phyloP scores from a whole-genome alignment of 495 filamentous ascomycete species.

The Hyphodiscus hymeniophilus region DNA sequence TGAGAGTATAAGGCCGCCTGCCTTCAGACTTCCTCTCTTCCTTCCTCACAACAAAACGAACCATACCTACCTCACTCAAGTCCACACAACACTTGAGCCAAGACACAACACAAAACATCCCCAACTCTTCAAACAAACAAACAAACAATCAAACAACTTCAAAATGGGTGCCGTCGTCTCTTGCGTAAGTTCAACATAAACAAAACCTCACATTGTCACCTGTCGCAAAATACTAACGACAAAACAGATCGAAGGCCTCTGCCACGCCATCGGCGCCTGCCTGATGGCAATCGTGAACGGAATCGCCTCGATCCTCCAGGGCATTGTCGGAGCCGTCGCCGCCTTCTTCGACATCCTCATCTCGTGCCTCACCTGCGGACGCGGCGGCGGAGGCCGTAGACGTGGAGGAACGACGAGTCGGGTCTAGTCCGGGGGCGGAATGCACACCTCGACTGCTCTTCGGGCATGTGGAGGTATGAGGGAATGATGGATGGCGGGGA shows the following conservation, averaged over 20 bases:
- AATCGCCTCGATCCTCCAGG: conserved; percentile 64
- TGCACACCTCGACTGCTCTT: no score
- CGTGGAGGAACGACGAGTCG: conserved; percentile 10
- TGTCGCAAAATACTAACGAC: neutral
- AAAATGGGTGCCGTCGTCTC: conserved; percentile 94
- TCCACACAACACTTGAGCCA: no score
- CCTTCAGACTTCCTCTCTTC: no score
- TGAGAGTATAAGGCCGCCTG: no score
- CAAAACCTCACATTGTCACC: neutral
- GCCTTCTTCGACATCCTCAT: conserved; percentile 77
- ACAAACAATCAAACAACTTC: conserved; percentile 22
- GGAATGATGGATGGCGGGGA: neutral
- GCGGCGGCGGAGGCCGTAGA: conserved; percentile 30
- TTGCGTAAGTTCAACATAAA: conserved; percentile 68
- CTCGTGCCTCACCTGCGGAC: conserved; percentile 77
- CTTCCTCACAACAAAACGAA: neutral
- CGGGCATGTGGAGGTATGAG: no score
- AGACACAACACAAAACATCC: conserved; percentile 7
- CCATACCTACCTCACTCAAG: neutral
- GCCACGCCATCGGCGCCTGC: conserved; percentile 74
- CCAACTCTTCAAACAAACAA: conserved; percentile 7
- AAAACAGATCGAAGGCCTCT: conserved; percentile 63
- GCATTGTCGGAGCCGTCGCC: conserved; percentile 77
- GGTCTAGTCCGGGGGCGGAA: conserved; percentile 19
- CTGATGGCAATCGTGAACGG: conserved; percentile 80